These are phyloP conservation scores for Suillus tomentosus DNA, from an alignment of 768 basidiomycete genomes.

Conservation along the genomic window DNA sequence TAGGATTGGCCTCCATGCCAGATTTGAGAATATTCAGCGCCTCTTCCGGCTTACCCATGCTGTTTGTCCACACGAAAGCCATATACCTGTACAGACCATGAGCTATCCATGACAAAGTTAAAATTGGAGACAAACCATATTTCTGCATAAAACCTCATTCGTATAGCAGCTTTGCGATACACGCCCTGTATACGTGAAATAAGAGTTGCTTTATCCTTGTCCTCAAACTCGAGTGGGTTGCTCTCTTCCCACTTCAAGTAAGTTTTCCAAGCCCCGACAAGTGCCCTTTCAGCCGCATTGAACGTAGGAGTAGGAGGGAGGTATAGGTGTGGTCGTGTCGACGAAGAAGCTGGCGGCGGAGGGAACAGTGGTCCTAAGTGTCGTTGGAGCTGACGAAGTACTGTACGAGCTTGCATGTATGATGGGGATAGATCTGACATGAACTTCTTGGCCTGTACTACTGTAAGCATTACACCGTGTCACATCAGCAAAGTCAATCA, in stretches of 20 bases:
- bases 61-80: conserved; percentile 82
- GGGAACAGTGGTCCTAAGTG: conserved; percentile 65
- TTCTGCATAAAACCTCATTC: conserved; percentile 94
- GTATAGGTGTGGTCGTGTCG: conserved; percentile 47
- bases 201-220: conserved; percentile 69
- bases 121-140: conserved; percentile 65
- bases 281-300: conserved; percentile 65
- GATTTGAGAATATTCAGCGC: conserved; percentile 77
- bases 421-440: conserved; percentile 89
- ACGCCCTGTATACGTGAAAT: conserved; percentile 75
- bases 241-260: conserved; percentile 96
- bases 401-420: conserved; percentile 93
- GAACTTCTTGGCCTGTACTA: conserved; percentile 85
- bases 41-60: conserved; percentile 78
- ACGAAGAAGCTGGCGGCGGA: conserved; percentile 44
- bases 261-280: conserved; percentile 85
- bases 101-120: conserved; percentile 10
- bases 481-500: conserved; percentile 28
- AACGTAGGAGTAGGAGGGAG: conserved; percentile 76
- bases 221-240: conserved; percentile 92
- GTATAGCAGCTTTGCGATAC: conserved; percentile 85
- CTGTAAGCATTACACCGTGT: conserved; percentile 17
- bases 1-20: conserved; percentile 86
- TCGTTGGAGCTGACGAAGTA: conserved; percentile 79
- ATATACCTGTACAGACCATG: conserved; percentile 65